Conservation (phyloP, 257 asterid species). For the Salvia hispanica region DNA sequence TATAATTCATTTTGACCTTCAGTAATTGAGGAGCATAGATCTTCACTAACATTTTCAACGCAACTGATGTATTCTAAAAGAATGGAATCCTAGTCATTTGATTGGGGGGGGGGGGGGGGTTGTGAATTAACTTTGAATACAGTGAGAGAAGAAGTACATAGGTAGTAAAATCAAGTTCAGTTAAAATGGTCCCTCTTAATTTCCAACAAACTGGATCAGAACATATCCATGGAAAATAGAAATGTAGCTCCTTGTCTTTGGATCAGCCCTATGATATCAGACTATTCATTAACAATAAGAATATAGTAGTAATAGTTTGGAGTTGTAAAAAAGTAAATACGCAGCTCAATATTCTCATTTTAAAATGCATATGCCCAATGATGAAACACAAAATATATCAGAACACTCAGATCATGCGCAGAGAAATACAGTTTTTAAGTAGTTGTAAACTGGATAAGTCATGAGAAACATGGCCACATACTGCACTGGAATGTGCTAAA, state of each 20-base stretch:
- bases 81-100: neutral
- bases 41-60: constrained; percentile 9
- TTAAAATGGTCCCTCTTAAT: constrained; percentile 12
- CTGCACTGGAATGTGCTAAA: neutral
- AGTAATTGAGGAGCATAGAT: neutral
- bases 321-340: constrained; percentile 2
- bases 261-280: constrained; percentile 8
- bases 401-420: constrained; percentile 1
- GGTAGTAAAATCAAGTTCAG: constrained; percentile 8
- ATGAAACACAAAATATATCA: constrained; percentile 5
- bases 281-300: constrained; percentile 1
- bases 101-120: neutral
- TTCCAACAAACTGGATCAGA: constrained; percentile 19
- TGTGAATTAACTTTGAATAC: neutral
- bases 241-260: constrained; percentile 18
- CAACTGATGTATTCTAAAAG: neutral
- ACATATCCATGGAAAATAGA: constrained; percentile 11
- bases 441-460: neutral
- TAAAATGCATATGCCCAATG: neutral
- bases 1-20: neutral
- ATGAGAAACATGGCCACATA: constrained; percentile 8
- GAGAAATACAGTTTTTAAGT: constrained; percentile 1
- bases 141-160: neutral
- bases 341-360: constrained; percentile 2
- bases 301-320: neutral